Evolutionary conservation across 768 basidiomycete genomes (phyloP).

Genomic region (Xerocomus potaroensis): DNA sequence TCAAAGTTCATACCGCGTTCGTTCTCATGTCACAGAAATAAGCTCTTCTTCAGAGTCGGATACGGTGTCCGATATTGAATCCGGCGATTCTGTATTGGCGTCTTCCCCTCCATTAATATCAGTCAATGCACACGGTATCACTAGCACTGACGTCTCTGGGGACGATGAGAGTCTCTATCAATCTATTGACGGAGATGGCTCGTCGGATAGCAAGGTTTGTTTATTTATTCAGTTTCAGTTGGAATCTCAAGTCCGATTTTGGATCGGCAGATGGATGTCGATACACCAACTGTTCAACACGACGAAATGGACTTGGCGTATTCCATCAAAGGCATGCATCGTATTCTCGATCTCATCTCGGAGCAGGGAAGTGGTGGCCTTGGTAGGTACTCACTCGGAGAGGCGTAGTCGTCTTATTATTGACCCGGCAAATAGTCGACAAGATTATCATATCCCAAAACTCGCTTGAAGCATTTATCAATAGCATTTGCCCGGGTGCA

Average conservation of each 20-base stretch:
- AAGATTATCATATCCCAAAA: constrained; percentile 59
- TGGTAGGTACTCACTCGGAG: constrained; percentile 30
- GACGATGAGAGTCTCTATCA: constrained; percentile 13
- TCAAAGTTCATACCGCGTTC: neutral
- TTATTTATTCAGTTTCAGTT: neutral
- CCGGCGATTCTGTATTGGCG: constrained; percentile 4
- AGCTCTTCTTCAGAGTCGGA: constrained; percentile 8
- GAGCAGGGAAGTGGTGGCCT: constrained; percentile 50
- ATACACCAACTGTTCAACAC: neutral
- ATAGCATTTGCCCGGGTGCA: constrained; percentile 45
- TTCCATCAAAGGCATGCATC: constrained; percentile 45
- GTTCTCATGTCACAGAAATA: neutral
- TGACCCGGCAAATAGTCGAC: constrained; percentile 41
- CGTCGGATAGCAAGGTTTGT: constrained; percentile 9
- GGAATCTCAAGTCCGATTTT: neutral
- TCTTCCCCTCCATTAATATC: constrained; percentile 1
- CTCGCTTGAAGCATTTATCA: constrained; percentile 45
- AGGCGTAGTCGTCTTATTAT: neutral
- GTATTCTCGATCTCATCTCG: constrained; percentile 49
- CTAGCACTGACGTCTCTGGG: constrained; percentile 1
- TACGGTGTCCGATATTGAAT: neutral
- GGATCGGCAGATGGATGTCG: constrained; percentile 18
- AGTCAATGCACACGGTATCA: neutral
- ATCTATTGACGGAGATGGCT: constrained; percentile 8
- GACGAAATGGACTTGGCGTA: constrained; percentile 20